A percentile compares a stretch with the other conserved stretches of the same genome.
Evolutionary conservation across 129 eudicot species (phyloP).

Genomic region (Chrysanthemum makinoi): DNA sequence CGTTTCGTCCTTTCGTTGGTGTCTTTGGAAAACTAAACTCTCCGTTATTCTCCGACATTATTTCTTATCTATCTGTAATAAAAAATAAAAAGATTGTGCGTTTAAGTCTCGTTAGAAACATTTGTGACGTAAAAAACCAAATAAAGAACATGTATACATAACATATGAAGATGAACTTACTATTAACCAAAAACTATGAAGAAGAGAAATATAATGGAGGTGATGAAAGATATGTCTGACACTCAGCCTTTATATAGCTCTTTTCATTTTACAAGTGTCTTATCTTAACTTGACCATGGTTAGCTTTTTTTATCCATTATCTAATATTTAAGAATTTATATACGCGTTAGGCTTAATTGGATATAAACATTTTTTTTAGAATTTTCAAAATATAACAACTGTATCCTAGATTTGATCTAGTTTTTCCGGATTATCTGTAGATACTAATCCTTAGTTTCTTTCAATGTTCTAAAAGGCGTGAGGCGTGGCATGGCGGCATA

Average conservation of each 20-base stretch:
- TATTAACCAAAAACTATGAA: too few species aligned
- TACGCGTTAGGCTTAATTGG: background rate
- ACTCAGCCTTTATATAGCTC: conserved; percentile 12
- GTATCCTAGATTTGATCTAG: too few species aligned
- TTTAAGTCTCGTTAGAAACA: too few species aligned
- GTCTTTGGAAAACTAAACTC: conserved; percentile 37
- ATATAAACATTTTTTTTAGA: background rate
- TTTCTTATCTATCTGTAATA: background rate
- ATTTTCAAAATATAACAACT: too few species aligned
- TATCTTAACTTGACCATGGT: conserved; percentile 22
- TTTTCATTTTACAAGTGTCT: conserved; percentile 23
- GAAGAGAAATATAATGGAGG: conserved; percentile 18
- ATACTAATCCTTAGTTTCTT: too few species aligned
- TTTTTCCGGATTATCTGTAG: too few species aligned
- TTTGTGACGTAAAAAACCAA: too few species aligned
- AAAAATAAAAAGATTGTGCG: too few species aligned
- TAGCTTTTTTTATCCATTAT: background rate
- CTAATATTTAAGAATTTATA: background rate
- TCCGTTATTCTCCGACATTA: conserved; percentile 27
- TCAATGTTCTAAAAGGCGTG: too few species aligned
- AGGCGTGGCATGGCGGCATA: too few species aligned
- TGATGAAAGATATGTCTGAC: conserved; percentile 29
- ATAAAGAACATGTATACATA: too few species aligned
- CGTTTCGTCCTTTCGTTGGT: conserved; percentile 46
- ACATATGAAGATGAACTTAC: background rate